Conservation (phyloP, 129 eudicot species). For the carrot (Daucus carota) region DNA sequence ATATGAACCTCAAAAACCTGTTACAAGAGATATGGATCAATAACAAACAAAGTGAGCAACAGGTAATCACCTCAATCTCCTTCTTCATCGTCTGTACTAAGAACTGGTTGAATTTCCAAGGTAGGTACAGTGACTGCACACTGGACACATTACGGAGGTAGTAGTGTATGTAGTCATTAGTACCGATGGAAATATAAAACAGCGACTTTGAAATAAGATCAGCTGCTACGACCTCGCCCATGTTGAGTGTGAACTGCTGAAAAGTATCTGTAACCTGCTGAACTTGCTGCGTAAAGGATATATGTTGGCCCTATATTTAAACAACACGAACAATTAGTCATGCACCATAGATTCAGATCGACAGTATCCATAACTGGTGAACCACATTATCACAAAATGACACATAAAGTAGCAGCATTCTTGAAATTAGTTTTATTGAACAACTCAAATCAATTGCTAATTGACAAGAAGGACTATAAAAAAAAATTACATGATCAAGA, state of each 20-base stretch:
- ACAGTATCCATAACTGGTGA: not conserved
- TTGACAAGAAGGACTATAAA: not conserved
- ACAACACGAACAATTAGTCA: not conserved
- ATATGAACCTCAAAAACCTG: not conserved
- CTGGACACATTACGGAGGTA: slow-evolving; percentile 68
- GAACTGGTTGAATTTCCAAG: slow-evolving; percentile 79
- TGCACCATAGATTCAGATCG: not conserved
- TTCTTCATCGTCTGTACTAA: slow-evolving; percentile 55
- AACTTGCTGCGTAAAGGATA: slow-evolving; percentile 82
- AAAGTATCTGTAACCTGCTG: slow-evolving; percentile 87
- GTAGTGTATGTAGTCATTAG: slow-evolving; percentile 91
- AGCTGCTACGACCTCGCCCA: slow-evolving; percentile 80
- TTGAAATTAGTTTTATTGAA: not conserved
- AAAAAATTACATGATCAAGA: no score
- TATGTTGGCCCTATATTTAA: slow-evolving; percentile 79
- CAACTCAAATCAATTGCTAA: not conserved
- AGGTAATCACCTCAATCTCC: slow-evolving; percentile 55
- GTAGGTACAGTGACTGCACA: slow-evolving; percentile 67
- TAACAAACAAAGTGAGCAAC: not conserved
- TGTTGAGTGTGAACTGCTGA: slow-evolving; percentile 62
- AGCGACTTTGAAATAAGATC: slow-evolving; percentile 58
- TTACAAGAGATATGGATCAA: not conserved
- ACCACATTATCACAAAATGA: not conserved
- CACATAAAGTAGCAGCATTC: not conserved
- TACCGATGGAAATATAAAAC: slow-evolving; percentile 85